phyloP scores from a whole-genome alignment of 805 yeast genomes.

The Candida ipomoeae region DNA sequence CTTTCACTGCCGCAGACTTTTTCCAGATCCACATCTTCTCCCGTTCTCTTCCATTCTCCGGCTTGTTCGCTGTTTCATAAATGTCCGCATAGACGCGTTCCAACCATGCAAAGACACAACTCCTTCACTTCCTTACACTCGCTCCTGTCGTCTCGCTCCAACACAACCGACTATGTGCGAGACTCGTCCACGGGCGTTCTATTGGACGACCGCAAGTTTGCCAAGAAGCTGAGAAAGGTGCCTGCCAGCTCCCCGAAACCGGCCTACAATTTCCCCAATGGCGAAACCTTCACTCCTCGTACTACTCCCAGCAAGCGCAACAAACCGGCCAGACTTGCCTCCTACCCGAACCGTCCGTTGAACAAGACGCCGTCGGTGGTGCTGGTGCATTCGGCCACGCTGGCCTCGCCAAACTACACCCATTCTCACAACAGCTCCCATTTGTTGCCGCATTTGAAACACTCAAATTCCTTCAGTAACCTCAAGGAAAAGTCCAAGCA shows the following conservation, averaged over 20 bases:
- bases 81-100: neutral
- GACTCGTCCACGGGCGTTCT: conserved; percentile 37
- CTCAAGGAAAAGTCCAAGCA: conserved; percentile 14
- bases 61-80: neutral
- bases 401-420: neutral
- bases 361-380: conserved; percentile 14
- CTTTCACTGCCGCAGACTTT: neutral
- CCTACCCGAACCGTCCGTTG: conserved; percentile 4
- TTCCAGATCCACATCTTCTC: neutral
- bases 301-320: conserved; percentile 36
- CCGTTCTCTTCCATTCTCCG: neutral
- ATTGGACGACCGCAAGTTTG: conserved; percentile 32
- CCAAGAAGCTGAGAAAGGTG: conserved; percentile 31
- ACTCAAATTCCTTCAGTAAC: conserved; percentile 19
- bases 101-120: conserved; percentile 11
- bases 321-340: conserved; percentile 31
- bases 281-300: conserved; percentile 50
- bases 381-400: conserved; percentile 8
- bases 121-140: conserved; percentile 10
- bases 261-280: conserved; percentile 47
- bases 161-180: conserved; percentile 4
- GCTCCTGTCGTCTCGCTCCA: conserved; percentile 5
- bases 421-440: neutral
- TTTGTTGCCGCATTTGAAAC: conserved; percentile 1
- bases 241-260: conserved; percentile 13